Evolutionary conservation across 2,329 filamentous ascomycete species (phyloP).

Genomic region (Xylaria sp.): DNA sequence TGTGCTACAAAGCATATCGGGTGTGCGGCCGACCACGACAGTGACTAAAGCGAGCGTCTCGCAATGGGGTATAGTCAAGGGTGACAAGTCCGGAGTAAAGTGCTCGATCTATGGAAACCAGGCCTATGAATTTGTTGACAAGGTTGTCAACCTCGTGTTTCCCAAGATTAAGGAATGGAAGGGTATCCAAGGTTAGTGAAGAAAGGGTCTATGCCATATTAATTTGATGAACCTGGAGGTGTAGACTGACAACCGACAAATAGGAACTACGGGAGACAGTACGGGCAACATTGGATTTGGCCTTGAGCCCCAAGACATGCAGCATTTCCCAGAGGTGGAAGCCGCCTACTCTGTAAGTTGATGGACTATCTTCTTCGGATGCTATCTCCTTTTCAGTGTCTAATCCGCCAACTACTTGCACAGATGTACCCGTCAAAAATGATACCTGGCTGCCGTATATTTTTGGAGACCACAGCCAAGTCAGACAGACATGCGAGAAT

Average conservation of each 20-base stretch:
- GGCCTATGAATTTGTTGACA: conserved; percentile 91
- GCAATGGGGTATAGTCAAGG: conserved; percentile 78
- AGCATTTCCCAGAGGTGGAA: conserved; percentile 92
- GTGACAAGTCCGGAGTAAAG: conserved; percentile 79
- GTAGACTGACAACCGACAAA: conserved; percentile 26
- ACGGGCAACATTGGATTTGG: conserved; percentile 90
- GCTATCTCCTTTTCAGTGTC: not conserved
- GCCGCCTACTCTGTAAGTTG: conserved; percentile 89
- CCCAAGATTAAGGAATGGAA: conserved; percentile 97
- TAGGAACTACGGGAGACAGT: conserved; percentile 78
- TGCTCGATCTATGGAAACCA: conserved; percentile 80
- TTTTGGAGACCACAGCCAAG: conserved; percentile 83
- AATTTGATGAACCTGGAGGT: not conserved
- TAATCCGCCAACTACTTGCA: conserved; percentile 22
- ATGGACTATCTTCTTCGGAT: conserved; percentile 12
- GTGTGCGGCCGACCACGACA: conserved; percentile 76
- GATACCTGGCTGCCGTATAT: conserved; percentile 87
- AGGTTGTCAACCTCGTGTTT: conserved; percentile 88
- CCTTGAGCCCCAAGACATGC: conserved; percentile 77
- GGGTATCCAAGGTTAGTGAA: conserved; percentile 63
- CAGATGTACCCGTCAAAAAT: conserved; percentile 72
- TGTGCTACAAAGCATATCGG: conserved; percentile 85
- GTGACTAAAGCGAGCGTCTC: conserved; percentile 75
- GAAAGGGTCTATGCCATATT: conserved; percentile 30
- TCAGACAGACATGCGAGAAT: conserved; percentile 87